Evolutionary conservation across 192 early-diverging fungal genomes (phyloP).

Genomic region (Hyaloraphidium curvatum): DNA sequence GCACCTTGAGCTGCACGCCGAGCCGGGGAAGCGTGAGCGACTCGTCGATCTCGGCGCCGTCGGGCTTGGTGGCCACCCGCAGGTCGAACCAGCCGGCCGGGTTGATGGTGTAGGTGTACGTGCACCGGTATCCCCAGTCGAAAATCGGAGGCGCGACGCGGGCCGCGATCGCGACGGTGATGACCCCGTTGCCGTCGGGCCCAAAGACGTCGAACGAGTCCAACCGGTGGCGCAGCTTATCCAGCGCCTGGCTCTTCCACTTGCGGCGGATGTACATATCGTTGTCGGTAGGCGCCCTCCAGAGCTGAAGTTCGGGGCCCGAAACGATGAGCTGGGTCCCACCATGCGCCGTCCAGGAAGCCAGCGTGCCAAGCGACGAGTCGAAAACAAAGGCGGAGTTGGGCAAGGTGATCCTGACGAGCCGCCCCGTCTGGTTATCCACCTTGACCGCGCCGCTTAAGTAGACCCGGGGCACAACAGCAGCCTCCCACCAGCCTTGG

Average conservation of each 20-base stretch:
- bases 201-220: not conserved
- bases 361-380: not conserved
- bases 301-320: not conserved
- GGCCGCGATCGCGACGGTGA: not conserved
- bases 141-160: not conserved
- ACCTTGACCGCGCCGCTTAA: no score
- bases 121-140: not conserved
- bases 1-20: not conserved
- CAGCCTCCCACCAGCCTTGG: no score
- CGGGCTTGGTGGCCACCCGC: not conserved
- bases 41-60: not conserved
- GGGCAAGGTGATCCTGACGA: no score
- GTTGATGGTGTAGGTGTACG: not conserved
- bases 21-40: not conserved
- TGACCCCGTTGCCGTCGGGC: not conserved
- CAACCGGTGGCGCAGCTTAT: not conserved
- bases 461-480: no score
- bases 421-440: no score
- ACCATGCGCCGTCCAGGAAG: not conserved
- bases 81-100: not conserved
- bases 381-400: conserved; percentile 1
- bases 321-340: not conserved
- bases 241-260: not conserved
- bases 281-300: not conserved
- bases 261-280: not conserved